These are phyloP conservation scores for Stemphylium lycopersici DNA, from an alignment of 2,329 filamentous ascomycete species.

Conservation along the genomic window DNA sequence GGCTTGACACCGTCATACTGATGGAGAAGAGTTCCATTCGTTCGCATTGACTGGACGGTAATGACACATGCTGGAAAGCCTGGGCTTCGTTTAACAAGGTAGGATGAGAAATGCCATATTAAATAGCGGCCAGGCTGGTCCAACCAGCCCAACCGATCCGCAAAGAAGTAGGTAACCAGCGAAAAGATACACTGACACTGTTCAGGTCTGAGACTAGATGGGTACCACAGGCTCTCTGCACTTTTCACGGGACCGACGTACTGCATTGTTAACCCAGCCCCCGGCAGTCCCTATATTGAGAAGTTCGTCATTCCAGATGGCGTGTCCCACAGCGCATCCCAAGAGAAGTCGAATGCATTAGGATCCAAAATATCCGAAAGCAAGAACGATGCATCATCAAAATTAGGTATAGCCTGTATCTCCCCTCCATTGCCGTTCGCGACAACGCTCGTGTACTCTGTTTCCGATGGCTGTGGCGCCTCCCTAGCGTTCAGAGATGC, in stretches of 20 bases:
- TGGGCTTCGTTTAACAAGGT: no score
- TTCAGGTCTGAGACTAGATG: no score
- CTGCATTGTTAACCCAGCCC: not conserved
- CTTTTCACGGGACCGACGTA: no score
- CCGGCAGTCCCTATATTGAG: slow-evolving; percentile 20
- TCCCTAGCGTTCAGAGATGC: slow-evolving; percentile 36
- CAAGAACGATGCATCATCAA: slow-evolving; percentile 39
- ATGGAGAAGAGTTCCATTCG: no score
- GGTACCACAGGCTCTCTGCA: not conserved
- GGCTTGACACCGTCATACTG: no score
- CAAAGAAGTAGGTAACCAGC: no score
- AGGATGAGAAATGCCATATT: no score
- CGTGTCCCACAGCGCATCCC: slow-evolving; percentile 47
- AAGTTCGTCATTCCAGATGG: slow-evolving; percentile 45
- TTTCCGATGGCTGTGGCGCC: slow-evolving; percentile 24
- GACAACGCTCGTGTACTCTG: slow-evolving; percentile 21
- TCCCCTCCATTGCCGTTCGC: slow-evolving; percentile 10
- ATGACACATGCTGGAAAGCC: no score
- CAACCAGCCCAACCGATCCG: no score
- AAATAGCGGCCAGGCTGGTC: no score
- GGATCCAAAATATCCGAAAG: slow-evolving; percentile 43
- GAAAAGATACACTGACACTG: no score
- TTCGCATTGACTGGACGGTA: no score
- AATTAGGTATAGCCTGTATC: slow-evolving; percentile 17
- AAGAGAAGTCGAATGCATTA: slow-evolving; percentile 46